These are phyloP conservation scores for Neurospora sp. DNA, from an alignment of 495 filamentous ascomycete species.

Conservation along the genomic window DNA sequence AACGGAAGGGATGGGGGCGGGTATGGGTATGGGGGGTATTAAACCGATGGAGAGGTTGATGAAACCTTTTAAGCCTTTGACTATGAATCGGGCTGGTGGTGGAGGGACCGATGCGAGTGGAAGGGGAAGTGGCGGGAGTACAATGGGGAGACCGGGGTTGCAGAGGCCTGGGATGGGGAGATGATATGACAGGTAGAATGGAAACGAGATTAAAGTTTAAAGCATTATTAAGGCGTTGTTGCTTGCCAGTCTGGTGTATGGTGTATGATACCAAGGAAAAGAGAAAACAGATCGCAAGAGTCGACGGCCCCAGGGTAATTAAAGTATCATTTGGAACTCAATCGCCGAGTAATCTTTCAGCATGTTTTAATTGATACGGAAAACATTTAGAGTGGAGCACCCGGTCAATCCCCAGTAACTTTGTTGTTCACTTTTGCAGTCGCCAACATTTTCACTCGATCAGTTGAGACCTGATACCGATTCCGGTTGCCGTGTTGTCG, in stretches of 20 bases:
- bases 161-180: neutral
- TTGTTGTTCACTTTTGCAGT: too few species aligned
- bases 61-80: constrained; percentile 39
- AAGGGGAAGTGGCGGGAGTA: neutral
- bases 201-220: too few species aligned
- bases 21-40: constrained; percentile 17
- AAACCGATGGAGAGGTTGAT: constrained; percentile 31
- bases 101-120: neutral
- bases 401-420: too few species aligned
- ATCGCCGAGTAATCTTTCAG: neutral
- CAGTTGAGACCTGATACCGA: too few species aligned
- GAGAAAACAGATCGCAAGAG: neutral
- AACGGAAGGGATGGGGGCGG: constrained; percentile 8
- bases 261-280: neutral
- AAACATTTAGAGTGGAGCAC: neutral
- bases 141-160: neutral
- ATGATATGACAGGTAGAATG: too few species aligned
- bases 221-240: too few species aligned
- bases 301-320: neutral
- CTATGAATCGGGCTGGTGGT: constrained; percentile 22
- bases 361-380: neutral
- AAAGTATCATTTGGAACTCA: neutral
- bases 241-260: neutral
- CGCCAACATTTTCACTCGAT: too few species aligned
- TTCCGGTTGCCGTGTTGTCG: neutral